These are phyloP conservation scores for Hippophae tibetana DNA, from an alignment of 306 rosid species.

Conservation along the genomic window DNA sequence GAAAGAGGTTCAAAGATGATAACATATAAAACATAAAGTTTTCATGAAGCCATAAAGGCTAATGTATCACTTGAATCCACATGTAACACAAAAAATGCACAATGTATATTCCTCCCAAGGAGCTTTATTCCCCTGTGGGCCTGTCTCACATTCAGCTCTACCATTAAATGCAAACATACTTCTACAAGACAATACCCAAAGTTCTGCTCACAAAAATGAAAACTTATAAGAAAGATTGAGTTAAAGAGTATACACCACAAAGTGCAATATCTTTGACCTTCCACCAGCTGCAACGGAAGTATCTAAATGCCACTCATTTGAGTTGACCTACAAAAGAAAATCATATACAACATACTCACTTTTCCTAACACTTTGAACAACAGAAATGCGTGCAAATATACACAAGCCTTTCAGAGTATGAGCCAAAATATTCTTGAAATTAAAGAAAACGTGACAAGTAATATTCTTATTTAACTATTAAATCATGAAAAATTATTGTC, in stretches of 20 bases:
- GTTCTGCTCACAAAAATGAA: background rate
- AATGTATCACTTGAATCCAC: no score
- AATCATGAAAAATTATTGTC: slow-evolving; percentile 21
- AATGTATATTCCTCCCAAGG: no score
- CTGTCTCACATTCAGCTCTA: background rate
- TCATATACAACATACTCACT: slow-evolving; percentile 7
- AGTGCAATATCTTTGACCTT: slow-evolving; percentile 95
- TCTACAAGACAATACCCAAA: background rate
- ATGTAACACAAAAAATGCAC: no score
- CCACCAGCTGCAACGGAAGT: slow-evolving; percentile 93
- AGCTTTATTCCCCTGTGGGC: no score
- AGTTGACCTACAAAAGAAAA: slow-evolving; percentile 61
- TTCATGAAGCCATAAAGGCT: no score
- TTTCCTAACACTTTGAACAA: slow-evolving; percentile 4
- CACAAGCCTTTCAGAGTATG: slow-evolving; percentile 3
- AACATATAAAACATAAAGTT: no score
- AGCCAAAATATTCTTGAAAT: background rate
- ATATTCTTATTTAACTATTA: slow-evolving; percentile 10
- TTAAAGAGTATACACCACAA: slow-evolving; percentile 83
- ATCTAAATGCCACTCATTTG: slow-evolving; percentile 97
- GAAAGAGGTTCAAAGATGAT: no score
- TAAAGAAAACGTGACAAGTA: slow-evolving; percentile 3
- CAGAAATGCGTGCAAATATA: background rate
- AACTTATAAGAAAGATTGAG: slow-evolving; percentile 22
- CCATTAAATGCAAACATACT: background rate